Conservation (phyloP, 345 rosid genomes). For the Ailanthus altissimus region DNA sequence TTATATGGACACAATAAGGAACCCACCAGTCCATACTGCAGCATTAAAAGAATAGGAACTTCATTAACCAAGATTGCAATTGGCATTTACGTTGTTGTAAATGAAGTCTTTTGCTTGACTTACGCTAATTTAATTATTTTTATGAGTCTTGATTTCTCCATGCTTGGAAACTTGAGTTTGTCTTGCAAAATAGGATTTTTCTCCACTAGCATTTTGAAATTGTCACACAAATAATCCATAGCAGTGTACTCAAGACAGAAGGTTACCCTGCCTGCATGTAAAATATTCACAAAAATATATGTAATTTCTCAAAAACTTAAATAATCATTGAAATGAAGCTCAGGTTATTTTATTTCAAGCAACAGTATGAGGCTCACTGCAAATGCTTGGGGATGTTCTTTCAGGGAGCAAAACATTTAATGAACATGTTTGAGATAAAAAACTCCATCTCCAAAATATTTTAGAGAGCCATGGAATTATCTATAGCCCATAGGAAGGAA, state of each 20-base stretch:
- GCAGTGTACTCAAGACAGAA: neutral
- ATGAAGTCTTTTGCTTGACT: constrained; percentile 16
- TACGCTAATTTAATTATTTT: constrained; percentile 33
- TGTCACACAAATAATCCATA: constrained; percentile 12
- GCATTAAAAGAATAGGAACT: constrained; percentile 16
- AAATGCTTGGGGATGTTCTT: neutral
- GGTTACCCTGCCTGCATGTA: constrained; percentile 26
- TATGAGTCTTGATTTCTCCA: constrained; percentile 39
- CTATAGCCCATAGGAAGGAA: neutral
- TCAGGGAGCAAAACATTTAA: neutral
- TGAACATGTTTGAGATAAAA: constrained; percentile 32
- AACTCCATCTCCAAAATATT: neutral
- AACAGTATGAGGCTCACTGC: neutral
- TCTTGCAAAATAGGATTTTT: constrained; percentile 37
- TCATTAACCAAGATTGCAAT: neutral
- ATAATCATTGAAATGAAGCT: constrained; percentile 26
- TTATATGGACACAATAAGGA: constrained; percentile 15
- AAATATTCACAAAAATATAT: neutral
- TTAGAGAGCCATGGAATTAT: neutral
- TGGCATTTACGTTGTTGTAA: neutral
- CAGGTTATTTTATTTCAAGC: neutral
- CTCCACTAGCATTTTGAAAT: constrained; percentile 30
- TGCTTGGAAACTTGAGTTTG: constrained; percentile 34
- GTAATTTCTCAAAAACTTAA: constrained; percentile 42
- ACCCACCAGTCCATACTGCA: constrained; percentile 44